Evolutionary conservation across 2,329 filamentous ascomycete genomes (phyloP).

Genomic region (Colletotrichum eremochloae): DNA sequence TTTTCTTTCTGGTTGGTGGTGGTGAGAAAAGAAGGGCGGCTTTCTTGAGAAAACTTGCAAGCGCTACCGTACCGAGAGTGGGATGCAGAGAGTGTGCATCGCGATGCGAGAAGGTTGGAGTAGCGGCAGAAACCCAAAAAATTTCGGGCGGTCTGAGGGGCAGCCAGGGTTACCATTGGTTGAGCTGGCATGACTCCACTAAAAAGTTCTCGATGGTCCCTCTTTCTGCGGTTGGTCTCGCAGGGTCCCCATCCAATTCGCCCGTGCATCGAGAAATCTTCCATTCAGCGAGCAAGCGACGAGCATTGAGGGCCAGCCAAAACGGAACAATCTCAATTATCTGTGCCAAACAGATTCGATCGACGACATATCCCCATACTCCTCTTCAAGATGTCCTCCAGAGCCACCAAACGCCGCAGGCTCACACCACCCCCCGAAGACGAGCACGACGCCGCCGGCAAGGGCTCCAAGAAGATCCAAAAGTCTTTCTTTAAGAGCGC

Average conservation of each 20-base stretch:
- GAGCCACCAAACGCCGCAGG: slow-evolving; percentile 69
- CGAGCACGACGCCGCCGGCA: slow-evolving; percentile 50
- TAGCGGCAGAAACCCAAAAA: slow-evolving; percentile 47
- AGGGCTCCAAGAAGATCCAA: slow-evolving; percentile 58
- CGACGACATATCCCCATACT: background rate
- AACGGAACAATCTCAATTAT: background rate
- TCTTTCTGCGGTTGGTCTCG: slow-evolving; percentile 34
- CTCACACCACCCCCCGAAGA: slow-evolving; percentile 67
- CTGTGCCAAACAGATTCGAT: background rate
- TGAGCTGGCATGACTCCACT: slow-evolving; percentile 45
- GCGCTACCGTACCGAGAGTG: slow-evolving; percentile 19
- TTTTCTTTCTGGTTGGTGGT: background rate
- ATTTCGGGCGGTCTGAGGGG: slow-evolving; percentile 47
- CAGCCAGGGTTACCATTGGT: slow-evolving; percentile 19
- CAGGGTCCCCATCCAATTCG: slow-evolving; percentile 23
- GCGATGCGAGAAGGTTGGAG: slow-evolving; percentile 37
- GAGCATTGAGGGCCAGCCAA: background rate
- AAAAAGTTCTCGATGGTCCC: slow-evolving; percentile 36
- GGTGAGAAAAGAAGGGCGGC: background rate
- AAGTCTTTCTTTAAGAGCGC: slow-evolving; percentile 80
- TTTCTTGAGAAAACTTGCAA: slow-evolving; percentile 15
- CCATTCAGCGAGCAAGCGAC: slow-evolving; percentile 13
- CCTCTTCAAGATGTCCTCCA: slow-evolving; percentile 58
- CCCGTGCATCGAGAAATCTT: slow-evolving; percentile 38
- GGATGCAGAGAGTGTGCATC: slow-evolving; percentile 18